Evolutionary conservation across 225 moss, liverwort and hornwort genomes (phyloP).

Genomic region (Anthoceros angustus): DNA sequence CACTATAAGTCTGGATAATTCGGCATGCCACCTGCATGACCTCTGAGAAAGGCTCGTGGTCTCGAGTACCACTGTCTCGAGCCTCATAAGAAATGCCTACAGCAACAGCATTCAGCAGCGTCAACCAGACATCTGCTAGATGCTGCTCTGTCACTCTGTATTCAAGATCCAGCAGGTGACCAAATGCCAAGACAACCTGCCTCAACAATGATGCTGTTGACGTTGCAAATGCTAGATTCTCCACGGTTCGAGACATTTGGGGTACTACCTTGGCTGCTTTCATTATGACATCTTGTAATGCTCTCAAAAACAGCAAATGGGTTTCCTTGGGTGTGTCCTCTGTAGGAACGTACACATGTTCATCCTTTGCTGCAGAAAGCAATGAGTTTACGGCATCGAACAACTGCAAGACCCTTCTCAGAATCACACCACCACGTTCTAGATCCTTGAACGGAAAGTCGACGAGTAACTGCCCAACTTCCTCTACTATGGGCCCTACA

Average conservation of each 20-base stretch:
- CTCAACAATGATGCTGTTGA: constrained; percentile 19
- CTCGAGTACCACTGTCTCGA: constrained; percentile 1
- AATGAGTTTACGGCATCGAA: constrained; percentile 44
- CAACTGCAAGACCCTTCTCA: constrained; percentile 19
- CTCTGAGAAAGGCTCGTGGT: constrained; percentile 25
- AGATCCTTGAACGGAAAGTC: constrained; percentile 13
- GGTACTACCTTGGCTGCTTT: constrained; percentile 34
- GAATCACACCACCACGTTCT: background rate
- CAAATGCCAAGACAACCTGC: constrained; percentile 37
- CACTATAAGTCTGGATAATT: constrained; percentile 61
- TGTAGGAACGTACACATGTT: constrained; percentile 51
- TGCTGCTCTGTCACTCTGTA: constrained; percentile 59
- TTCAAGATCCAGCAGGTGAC: constrained; percentile 58
- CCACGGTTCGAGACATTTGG: constrained; percentile 17
- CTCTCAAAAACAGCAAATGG: constrained; percentile 50
- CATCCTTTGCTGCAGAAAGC: constrained; percentile 48
- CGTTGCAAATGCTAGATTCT: constrained; percentile 11
- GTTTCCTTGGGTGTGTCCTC: constrained; percentile 48
- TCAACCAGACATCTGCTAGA: constrained; percentile 45
- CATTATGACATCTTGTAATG: constrained; percentile 28
- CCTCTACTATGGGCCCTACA: constrained; percentile 42
- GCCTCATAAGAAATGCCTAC: background rate
- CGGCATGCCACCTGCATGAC: constrained; percentile 43
- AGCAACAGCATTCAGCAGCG: constrained; percentile 45
- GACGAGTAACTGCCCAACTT: constrained; percentile 17